A percentile compares a stretch with the other conserved stretches of the same genome.
phyloP scores from a whole-genome alignment of 1,284 basidiomycete genomes.

The Apiotrichum brassicae region DNA sequence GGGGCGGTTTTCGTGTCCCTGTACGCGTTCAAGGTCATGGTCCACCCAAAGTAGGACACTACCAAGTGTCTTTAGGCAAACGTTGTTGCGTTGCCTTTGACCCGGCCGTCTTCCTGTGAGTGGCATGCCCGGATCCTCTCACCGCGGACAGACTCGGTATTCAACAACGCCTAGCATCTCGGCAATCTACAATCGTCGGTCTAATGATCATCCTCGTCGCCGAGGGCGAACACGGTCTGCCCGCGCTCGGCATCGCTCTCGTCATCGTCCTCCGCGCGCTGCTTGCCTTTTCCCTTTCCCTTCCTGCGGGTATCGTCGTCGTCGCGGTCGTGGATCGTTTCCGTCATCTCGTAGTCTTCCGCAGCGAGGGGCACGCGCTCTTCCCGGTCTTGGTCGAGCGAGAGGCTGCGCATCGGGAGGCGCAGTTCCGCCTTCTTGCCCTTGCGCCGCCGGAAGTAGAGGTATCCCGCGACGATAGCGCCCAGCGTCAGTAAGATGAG shows the following conservation, averaged over 20 bases:
- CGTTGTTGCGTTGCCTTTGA: too few relatives aligned
- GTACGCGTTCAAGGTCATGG: too few relatives aligned
- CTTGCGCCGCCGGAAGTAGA: constrained; percentile 29
- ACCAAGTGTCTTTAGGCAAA: too few relatives aligned
- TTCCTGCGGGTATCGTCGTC: not conserved
- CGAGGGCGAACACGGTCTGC: constrained; percentile 50
- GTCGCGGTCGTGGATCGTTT: constrained; percentile 9
- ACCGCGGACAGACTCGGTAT: too few relatives aligned
- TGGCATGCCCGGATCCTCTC: too few relatives aligned
- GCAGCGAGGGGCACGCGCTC: constrained; percentile 56
- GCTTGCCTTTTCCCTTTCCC: constrained; percentile 29
- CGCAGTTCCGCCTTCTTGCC: not conserved
- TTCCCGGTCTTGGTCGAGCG: constrained; percentile 38
- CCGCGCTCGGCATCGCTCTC: constrained; percentile 25
- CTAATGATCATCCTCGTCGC: constrained; percentile 45
- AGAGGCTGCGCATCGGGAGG: constrained; percentile 15
- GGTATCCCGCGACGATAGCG: constrained; percentile 55
- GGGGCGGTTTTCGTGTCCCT: too few relatives aligned
- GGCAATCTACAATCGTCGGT: too few relatives aligned
- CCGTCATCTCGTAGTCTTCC: constrained; percentile 44
- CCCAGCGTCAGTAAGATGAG: constrained; percentile 71
- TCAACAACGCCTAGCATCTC: too few relatives aligned
- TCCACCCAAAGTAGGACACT: too few relatives aligned
- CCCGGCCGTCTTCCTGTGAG: too few relatives aligned
- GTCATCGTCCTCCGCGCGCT: constrained; percentile 9